Conservation (phyloP, 1,139 yeast species). For the Hansenula sp. region DNA sequence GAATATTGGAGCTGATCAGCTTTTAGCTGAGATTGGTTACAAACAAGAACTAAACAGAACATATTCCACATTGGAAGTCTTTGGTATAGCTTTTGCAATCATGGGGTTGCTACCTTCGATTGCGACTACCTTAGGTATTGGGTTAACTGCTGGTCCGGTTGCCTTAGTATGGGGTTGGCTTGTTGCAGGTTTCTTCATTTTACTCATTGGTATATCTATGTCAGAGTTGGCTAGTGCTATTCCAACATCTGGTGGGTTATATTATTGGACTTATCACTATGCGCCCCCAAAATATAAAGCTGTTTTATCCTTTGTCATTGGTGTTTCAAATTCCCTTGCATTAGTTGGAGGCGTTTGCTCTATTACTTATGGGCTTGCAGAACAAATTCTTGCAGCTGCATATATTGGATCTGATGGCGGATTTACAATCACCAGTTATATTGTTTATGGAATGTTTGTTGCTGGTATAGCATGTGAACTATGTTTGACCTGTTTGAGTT, state of each 20-base stretch:
- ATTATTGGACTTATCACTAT: constrained; percentile 54
- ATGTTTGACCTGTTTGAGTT: constrained; percentile 44
- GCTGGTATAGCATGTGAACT: constrained; percentile 46
- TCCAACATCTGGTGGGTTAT: constrained; percentile 72
- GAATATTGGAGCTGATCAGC: background rate
- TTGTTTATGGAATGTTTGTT: constrained; percentile 52
- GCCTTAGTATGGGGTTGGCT: constrained; percentile 75
- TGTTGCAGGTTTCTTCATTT: constrained; percentile 51
- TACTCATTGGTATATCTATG: constrained; percentile 56
- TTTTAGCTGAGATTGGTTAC: constrained; percentile 30
- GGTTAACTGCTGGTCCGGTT: constrained; percentile 51
- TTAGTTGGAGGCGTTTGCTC: constrained; percentile 54
- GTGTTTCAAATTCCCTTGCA: constrained; percentile 56
- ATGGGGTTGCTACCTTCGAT: constrained; percentile 51
- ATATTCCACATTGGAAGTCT: constrained; percentile 44
- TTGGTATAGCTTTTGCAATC: constrained; percentile 47
- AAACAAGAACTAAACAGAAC: constrained; percentile 46
- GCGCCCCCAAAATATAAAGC: constrained; percentile 44
- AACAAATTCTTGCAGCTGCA: constrained; percentile 48
- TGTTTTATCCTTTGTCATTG: constrained; percentile 53
- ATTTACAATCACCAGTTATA: constrained; percentile 42
- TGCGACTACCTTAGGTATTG: constrained; percentile 32
- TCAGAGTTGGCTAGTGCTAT: constrained; percentile 67
- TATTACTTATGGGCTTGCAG: constrained; percentile 56
- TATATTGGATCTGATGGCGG: constrained; percentile 43